Evolutionary conservation across 306 rosid genomes (phyloP).

Genomic region (Acacia crassicarpa): DNA sequence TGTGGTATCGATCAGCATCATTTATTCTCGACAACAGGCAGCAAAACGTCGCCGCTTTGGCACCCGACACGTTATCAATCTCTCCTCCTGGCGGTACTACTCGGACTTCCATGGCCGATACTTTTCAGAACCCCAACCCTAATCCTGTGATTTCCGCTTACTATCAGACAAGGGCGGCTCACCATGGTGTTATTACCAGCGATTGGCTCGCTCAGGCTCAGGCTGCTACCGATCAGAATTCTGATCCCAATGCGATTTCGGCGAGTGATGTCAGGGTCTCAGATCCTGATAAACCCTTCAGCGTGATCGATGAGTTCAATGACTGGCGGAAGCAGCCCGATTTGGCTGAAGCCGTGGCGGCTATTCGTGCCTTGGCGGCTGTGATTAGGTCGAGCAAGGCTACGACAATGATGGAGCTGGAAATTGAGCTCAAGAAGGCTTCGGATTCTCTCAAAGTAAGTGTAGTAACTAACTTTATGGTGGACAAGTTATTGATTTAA

Average conservation of each 20-base stretch:
- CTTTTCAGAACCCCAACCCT: slow-evolving; percentile 37
- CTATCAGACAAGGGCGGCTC: slow-evolving; percentile 72
- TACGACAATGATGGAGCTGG: slow-evolving; percentile 93
- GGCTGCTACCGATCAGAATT: slow-evolving; percentile 55
- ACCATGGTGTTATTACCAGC: slow-evolving; percentile 75
- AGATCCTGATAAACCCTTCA: slow-evolving; percentile 46
- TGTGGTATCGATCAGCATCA: slow-evolving; percentile 81
- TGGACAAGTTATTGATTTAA: neutral
- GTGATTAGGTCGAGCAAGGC: slow-evolving; percentile 76
- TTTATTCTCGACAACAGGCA: slow-evolving; percentile 47
- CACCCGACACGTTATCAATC: slow-evolving; percentile 35
- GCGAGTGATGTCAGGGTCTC: slow-evolving; percentile 5
- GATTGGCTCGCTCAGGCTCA: slow-evolving; percentile 95
- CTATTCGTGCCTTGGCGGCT: slow-evolving; percentile 89
- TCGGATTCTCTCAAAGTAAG: slow-evolving; percentile 84
- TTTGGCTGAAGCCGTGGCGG: slow-evolving; percentile 97
- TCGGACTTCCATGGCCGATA: slow-evolving; percentile 48
- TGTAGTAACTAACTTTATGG: neutral
- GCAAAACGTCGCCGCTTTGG: slow-evolving; percentile 38
- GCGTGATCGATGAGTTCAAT: slow-evolving; percentile 85
- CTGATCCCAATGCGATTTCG: slow-evolving; percentile 23
- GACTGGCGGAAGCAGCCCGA: slow-evolving; percentile 90
- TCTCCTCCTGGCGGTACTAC: slow-evolving; percentile 13
- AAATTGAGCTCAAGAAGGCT: slow-evolving; percentile 90
- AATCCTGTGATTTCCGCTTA: slow-evolving; percentile 57